A percentile compares a stretch with the other conserved stretches of the same genome.
phyloP scores from a whole-genome alignment of 2,329 filamentous ascomycete species.

The Verticillium zaregamsianum region DNA sequence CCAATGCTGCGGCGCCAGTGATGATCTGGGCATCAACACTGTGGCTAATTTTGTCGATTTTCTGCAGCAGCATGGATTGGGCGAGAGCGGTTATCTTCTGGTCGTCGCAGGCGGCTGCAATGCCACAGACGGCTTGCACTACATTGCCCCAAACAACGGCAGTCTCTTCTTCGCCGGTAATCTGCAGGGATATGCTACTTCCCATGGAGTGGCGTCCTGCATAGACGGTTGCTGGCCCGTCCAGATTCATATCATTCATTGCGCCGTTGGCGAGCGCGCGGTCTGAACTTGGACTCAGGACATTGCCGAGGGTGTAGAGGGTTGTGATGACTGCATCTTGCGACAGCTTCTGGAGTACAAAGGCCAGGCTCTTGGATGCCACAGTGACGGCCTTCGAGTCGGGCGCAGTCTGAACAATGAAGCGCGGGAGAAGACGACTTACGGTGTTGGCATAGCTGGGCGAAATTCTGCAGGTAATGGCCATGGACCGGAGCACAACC shows the following conservation, averaged over 20 bases:
- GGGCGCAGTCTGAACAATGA: conserved; percentile 80
- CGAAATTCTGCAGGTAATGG: conserved; percentile 72
- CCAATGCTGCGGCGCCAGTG: conserved; percentile 72
- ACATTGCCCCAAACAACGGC: conserved; percentile 77
- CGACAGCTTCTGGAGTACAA: conserved; percentile 75
- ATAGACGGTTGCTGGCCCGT: conserved; percentile 43
- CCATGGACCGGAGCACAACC: conserved; percentile 75
- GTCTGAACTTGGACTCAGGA: conserved; percentile 71
- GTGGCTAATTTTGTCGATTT: conserved; percentile 79
- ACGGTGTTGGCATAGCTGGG: conserved; percentile 69
- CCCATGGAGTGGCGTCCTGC: conserved; percentile 57
- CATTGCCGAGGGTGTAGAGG: conserved; percentile 93
- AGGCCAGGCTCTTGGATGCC: conserved; percentile 81
- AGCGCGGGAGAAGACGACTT: conserved; percentile 75
- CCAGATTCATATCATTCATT: conserved; percentile 31
- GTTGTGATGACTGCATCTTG: conserved; percentile 94
- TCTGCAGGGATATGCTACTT: conserved; percentile 74
- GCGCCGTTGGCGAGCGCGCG: conserved; percentile 48
- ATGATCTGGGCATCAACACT: conserved; percentile 83
- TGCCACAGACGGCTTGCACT: conserved; percentile 92
- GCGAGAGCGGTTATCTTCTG: conserved; percentile 90
- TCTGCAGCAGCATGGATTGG: conserved; percentile 94
- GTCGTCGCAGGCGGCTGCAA: conserved; percentile 76
- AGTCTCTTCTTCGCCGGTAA: conserved; percentile 74
- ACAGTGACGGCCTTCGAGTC: conserved; percentile 65